Percentiles rank a stretch among this genome's conserved stretches.
phyloP scores from a whole-genome alignment of 169 alveolate genomes.

The Theileria parva region DNA sequence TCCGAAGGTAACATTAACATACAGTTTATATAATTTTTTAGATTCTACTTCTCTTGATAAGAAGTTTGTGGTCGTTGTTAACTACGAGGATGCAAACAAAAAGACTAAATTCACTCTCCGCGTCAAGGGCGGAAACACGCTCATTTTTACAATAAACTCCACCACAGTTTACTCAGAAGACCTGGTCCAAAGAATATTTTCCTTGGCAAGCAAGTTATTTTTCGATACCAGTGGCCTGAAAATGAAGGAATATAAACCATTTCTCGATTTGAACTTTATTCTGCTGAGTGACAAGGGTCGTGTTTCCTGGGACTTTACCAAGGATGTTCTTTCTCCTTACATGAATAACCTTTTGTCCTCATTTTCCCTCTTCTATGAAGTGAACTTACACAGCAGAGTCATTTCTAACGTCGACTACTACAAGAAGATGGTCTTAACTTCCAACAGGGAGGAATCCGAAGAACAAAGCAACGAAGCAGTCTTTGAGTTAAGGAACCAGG shows the following conservation, averaged over 20 bases:
- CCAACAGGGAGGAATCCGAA: background rate
- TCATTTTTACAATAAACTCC: constrained; percentile 11
- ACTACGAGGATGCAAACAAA: background rate
- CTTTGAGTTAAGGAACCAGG: constrained; percentile 32
- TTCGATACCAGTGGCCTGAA: constrained; percentile 30
- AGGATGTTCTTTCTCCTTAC: constrained; percentile 7
- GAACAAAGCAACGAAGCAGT: background rate
- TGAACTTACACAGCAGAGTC: constrained; percentile 25
- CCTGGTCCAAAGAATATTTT: constrained; percentile 10
- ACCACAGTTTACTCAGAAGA: background rate
- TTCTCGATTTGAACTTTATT: constrained; percentile 31
- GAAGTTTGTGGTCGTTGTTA: background rate
- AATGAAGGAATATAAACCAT: constrained; percentile 21
- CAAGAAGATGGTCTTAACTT: constrained; percentile 1
- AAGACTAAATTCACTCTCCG: constrained; percentile 23
- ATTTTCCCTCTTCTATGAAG: constrained; percentile 51
- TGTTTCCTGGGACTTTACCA: constrained; percentile 15
- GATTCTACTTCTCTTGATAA: background rate
- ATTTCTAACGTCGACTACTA: constrained; percentile 35
- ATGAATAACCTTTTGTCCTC: constrained; percentile 24
- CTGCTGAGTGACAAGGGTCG: constrained; percentile 29
- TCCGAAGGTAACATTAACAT: background rate
- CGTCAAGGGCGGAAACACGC: constrained; percentile 36
- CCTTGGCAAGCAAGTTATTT: constrained; percentile 13
- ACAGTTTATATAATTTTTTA: background rate